Evolutionary conservation across 1,139 yeast genomes (phyloP), one percentile per base, ranked within the genome.

Genomic region (Nakaseomyces glabratus): DNA sequence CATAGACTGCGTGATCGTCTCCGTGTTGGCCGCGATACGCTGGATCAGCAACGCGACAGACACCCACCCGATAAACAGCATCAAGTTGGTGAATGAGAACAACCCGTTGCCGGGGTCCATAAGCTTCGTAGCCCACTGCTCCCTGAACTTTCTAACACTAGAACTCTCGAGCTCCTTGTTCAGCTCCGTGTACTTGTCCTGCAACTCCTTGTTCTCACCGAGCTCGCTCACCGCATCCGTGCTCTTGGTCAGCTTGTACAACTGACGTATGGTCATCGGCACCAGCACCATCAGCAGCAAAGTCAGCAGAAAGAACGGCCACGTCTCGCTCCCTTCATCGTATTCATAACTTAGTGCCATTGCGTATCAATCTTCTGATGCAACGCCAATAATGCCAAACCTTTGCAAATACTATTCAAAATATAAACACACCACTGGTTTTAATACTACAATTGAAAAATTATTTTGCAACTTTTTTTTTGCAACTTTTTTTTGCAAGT

Each of bases 221-320:
- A 38, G 35, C 28, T 36, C 30, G 12, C 31, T 31, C 10, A 35
- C 35, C 4, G 35, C 40, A 7, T 37, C 41, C 18, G 33, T 38
- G 6, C 41, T 37, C 13, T 40, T 37, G 14, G 34, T 24, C 14
- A 49, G 35, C 14, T 24, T 49, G 40, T 52, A 50, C 6, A 71
- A 42, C 45, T 74, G 68, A 31, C 64, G 58, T 12, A 75, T 45
- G 1, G 95, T 80, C 39, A 74, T 54, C 4, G 97, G 96, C 28
- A 85, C 60, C 42, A 85, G 68, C 18, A 77, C 71, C 35, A 75
- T 69, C 9, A 76, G 58, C 35, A 82, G 64, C 38, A 86, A 63
- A 2, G 97, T 90, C 52, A 84, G 63, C 38, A 81, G 73, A 54
- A 88, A 90, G 57, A 80, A 86, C 29, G 98, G 98, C 97, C 97